Evolutionary conservation across 73 alveolate species (phyloP).

Genomic region (Tetrahymena elliotti): DNA sequence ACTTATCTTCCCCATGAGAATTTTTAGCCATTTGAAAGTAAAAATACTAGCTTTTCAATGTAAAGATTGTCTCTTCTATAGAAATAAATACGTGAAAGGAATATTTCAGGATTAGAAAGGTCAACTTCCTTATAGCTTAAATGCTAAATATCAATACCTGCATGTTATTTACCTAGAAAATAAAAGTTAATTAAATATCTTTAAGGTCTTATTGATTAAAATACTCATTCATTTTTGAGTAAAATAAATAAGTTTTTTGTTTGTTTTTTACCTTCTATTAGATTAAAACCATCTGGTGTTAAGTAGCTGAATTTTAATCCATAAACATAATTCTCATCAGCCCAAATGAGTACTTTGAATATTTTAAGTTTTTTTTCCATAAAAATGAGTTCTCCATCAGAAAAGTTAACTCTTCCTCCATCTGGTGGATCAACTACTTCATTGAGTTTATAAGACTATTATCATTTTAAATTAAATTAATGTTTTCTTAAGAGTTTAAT

Average conservation of each 20-base stretch:
- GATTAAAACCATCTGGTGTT: background rate
- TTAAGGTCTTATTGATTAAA: background rate
- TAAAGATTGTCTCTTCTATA: background rate
- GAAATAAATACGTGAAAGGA: background rate
- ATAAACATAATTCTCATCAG: background rate
- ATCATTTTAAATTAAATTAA: too few species aligned
- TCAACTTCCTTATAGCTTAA: background rate
- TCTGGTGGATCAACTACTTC: background rate
- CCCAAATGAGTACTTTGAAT: background rate
- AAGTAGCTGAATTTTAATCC: background rate
- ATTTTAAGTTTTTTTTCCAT: background rate
- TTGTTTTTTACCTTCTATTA: background rate
- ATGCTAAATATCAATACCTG: background rate
- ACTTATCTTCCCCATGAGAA: background rate
- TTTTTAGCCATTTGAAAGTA: background rate
- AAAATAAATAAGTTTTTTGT: too few species aligned
- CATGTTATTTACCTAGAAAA: background rate
- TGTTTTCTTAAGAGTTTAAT: too few species aligned
- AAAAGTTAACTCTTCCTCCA: background rate
- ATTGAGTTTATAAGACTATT: background rate
- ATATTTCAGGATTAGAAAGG: background rate
- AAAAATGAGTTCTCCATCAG: background rate
- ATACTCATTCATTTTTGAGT: too few species aligned
- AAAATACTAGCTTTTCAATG: background rate
- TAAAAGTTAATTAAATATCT: background rate